Conservation (phyloP, 805 yeast genomes). For the Teunomyces pallodes region DNA sequence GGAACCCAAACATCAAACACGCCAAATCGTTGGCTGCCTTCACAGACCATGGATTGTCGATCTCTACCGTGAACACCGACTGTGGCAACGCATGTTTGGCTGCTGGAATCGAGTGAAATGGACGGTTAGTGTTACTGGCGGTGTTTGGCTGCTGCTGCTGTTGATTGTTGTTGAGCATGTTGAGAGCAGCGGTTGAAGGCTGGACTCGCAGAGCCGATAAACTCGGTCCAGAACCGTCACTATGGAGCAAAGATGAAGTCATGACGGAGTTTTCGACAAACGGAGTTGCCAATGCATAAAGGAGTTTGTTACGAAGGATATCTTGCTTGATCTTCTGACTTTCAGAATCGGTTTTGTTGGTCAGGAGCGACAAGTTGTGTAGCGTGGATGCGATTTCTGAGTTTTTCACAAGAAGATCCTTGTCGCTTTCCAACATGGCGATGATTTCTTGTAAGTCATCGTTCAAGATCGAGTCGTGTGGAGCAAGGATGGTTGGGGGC, state of each 20-base stretch:
- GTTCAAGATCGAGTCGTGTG: conserved; percentile 20
- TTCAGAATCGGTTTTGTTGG: conserved; percentile 23
- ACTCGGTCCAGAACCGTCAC: conserved; percentile 16
- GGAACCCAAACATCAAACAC: conserved; percentile 80
- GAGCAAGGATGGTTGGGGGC: background rate
- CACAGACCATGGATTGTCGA: conserved; percentile 73
- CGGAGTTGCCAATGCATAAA: conserved; percentile 68
- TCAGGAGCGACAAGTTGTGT: conserved; percentile 54
- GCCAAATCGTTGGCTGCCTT: conserved; percentile 89
- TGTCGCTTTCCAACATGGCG: conserved; percentile 42
- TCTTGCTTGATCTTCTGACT: conserved; percentile 33
- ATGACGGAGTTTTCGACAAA: conserved; percentile 45
- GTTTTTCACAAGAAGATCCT: conserved; percentile 25
- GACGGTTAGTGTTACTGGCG: conserved; percentile 30
- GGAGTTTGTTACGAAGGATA: conserved; percentile 43
- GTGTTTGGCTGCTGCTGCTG: background rate
- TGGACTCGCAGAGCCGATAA: background rate
- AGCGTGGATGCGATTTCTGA: conserved; percentile 51
- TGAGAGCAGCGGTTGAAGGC: conserved; percentile 25
- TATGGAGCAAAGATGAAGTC: conserved; percentile 20
- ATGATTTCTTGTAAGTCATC: conserved; percentile 51
- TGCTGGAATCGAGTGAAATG: conserved; percentile 63
- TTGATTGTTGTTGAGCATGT: conserved; percentile 13
- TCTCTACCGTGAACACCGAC: conserved; percentile 79
- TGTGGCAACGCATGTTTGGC: conserved; percentile 74